Evolutionary conservation across 163 green algal species (phyloP), one percentile per base, ranked within the genome.

Genomic region (Chlamydomonas reinhardtii): DNA sequence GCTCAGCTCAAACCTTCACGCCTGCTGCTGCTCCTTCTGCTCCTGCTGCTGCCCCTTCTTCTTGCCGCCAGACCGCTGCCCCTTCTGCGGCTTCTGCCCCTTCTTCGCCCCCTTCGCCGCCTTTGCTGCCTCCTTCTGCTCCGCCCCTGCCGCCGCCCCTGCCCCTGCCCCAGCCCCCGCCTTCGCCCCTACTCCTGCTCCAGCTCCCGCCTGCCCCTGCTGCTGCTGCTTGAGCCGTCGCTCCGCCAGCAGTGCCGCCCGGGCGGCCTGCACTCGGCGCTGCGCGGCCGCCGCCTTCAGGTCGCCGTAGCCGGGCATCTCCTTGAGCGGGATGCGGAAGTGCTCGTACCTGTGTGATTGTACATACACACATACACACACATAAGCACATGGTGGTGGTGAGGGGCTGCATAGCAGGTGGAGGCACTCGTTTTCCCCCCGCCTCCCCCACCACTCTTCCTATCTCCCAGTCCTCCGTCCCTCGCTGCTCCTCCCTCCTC

Each of bases 241-340:
- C 76, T 54, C 62, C 35, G 20, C 22, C 76, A 35, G 56, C 39
- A 71, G 32, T 54, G 22, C 22, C 1, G 48, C 48, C 20, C 70
- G 69, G 31, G 78, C 78, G 20, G 37, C 35, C 24, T 65, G 64
- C 27, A 64, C 31, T 8, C 32, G 56, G 31, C 29, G 52, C 68
- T 54, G 52, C 14, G 54, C 34, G 62, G 59, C 32, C 24, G 15
- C 4, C 2, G 48, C 48, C 52, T 29, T 31, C 20, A 52, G 8
- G 52, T 79, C 73, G 68, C 37, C 2, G 69, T 85, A 85, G 32
- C 68, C 68, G 15, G 79, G 79, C 79, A 85, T 85, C 24, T 78
- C 32, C 79, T 62, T 56, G 52, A 77, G 68, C 48, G 79, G 79
- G 29, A 85, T 54, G 0, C 69, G 34, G 34, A 74, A 14, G 34